phyloP scores from a whole-genome alignment of 2,329 filamentous ascomycete species.

The Fusarium sororula region DNA sequence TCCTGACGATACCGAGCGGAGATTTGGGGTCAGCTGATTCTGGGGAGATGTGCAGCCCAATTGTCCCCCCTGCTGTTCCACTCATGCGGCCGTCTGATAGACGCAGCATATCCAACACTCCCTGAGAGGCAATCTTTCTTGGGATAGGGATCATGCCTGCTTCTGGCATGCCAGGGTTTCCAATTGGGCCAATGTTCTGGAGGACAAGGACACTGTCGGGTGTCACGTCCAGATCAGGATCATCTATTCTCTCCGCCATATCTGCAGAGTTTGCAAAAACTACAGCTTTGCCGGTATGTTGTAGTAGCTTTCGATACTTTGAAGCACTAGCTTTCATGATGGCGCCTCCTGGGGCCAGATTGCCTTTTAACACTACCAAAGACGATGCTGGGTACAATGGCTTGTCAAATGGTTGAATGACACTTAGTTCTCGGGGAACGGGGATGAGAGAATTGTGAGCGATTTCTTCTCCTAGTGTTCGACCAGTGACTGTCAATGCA shows the following conservation, averaged over 20 bases:
- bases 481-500: conserved; percentile 84
- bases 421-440: conserved; percentile 49
- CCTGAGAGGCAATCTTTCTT: conserved; percentile 79
- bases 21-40: conserved; percentile 82
- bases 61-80: conserved; percentile 88
- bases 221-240: conserved; percentile 68
- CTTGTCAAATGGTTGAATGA: conserved; percentile 71
- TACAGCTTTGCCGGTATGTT: conserved; percentile 60
- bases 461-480: conserved; percentile 83
- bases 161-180: conserved; percentile 93
- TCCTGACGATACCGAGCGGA: conserved; percentile 77
- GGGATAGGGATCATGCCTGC: conserved; percentile 72
- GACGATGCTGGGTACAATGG: conserved; percentile 80
- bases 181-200: conserved; percentile 88
- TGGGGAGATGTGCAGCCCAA: conserved; percentile 86
- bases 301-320: conserved; percentile 72
- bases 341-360: conserved; percentile 83
- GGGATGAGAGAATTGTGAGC: conserved; percentile 71
- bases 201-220: conserved; percentile 76
- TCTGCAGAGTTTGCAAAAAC: conserved; percentile 82
- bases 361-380: conserved; percentile 83
- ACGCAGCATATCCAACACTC: conserved; percentile 81
- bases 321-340: conserved; percentile 90
- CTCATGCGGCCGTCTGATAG: conserved; percentile 89
- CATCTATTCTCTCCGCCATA: conserved; percentile 70